Evolutionary conservation across 208 protist genomes (phyloP).

Genomic region (Leishmania amazonensis): DNA sequence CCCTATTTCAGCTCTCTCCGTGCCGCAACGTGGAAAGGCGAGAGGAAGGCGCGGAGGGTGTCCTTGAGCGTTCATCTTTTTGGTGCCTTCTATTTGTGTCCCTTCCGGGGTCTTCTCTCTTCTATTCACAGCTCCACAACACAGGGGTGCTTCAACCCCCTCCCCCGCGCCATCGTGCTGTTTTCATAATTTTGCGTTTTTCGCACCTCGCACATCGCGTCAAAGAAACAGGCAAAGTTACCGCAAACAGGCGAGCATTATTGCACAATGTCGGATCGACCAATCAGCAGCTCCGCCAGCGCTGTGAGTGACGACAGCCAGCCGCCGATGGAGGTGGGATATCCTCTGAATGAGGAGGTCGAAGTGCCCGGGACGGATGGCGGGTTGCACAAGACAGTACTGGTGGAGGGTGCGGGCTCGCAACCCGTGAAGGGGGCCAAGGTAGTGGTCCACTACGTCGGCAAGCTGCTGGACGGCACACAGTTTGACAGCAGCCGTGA

Average conservation of each 20-base stretch:
- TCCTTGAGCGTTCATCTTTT: neutral
- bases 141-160: neutral
- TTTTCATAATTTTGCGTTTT: neutral
- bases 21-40: neutral
- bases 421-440: slow-evolving; percentile 78
- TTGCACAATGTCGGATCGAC: slow-evolving; percentile 13
- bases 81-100: neutral
- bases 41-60: neutral
- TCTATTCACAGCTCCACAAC: neutral
- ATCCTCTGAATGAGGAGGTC: slow-evolving; percentile 67
- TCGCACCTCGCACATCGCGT: neutral
- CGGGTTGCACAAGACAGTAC: slow-evolving; percentile 79
- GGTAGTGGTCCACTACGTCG: slow-evolving; percentile 92
- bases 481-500: slow-evolving; percentile 92
- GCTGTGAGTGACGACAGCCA: slow-evolving; percentile 66
- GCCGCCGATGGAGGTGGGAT: slow-evolving; percentile 65
- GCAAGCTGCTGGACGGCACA: slow-evolving; percentile 79
- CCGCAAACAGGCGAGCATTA: neutral
- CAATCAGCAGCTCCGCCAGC: slow-evolving; percentile 23
- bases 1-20: neutral
- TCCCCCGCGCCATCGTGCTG: neutral
- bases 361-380: slow-evolving; percentile 80
- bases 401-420: slow-evolving; percentile 73
- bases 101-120: neutral
- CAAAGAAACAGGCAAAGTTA: neutral